Evolutionary conservation across 2,329 filamentous ascomycete species (phyloP).

Genomic region (Annulohypoxylon truncatum): DNA sequence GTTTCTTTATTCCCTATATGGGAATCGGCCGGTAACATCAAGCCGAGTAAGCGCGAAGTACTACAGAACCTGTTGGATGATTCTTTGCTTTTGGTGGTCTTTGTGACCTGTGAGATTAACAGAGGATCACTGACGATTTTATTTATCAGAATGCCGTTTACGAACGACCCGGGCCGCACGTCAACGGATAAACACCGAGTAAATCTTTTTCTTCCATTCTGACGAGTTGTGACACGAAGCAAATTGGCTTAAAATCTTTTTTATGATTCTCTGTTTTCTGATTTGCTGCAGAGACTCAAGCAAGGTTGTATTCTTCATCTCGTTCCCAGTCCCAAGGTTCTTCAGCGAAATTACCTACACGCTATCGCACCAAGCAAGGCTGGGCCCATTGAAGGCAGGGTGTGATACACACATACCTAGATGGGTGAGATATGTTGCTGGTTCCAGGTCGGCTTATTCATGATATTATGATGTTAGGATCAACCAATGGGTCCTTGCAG

Average conservation of each 20-base stretch:
- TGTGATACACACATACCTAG: neutral
- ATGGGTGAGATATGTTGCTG: neutral
- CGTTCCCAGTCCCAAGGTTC: neutral
- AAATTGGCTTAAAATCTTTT: neutral
- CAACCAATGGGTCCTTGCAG: constrained; percentile 13
- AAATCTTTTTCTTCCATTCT: neutral
- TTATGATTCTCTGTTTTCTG: neutral
- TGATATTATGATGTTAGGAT: constrained; percentile 17
- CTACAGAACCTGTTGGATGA: constrained; percentile 3
- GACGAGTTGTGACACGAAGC: neutral
- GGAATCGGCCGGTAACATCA: constrained; percentile 1
- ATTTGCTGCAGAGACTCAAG: constrained; percentile 3
- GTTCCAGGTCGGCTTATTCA: constrained; percentile 12
- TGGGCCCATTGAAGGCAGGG: neutral
- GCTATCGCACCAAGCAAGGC: neutral
- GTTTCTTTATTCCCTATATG: neutral
- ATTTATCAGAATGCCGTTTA: constrained; percentile 7
- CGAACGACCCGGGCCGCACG: constrained; percentile 15
- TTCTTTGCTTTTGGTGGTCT: neutral
- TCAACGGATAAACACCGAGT: neutral
- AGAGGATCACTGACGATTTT: constrained; percentile 10
- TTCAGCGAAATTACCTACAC: neutral
- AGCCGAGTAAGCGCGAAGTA: constrained; percentile 35
- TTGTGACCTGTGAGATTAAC: neutral
- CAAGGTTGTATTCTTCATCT: constrained; percentile 10